Conservation (phyloP, 345 rosid species). For the Geranium brycei region DNA sequence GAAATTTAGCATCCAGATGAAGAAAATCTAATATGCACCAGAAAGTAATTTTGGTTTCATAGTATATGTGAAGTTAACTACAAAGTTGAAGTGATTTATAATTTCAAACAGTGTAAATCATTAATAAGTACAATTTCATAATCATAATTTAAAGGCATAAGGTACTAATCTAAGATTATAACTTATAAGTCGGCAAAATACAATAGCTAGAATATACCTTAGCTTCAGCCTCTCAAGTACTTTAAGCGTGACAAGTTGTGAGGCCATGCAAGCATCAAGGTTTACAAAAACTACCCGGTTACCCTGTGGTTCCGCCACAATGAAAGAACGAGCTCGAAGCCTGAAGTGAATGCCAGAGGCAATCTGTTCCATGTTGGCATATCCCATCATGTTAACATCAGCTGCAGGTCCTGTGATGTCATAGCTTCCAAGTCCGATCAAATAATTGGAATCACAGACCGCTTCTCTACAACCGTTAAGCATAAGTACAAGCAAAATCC, state of each 20-base stretch:
- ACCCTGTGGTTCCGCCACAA: constrained; percentile 67
- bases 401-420: constrained; percentile 98
- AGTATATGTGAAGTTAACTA: too few species aligned
- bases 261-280: constrained; percentile 96
- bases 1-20: too few species aligned
- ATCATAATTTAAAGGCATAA: background rate
- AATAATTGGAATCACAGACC: constrained; percentile 40
- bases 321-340: constrained; percentile 73
- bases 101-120: too few species aligned
- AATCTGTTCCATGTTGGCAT: constrained; percentile 69
- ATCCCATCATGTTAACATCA: constrained; percentile 98
- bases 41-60: too few species aligned
- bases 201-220: constrained; percentile 31
- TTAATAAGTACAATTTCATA: background rate
- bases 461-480: constrained; percentile 17
- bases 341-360: constrained; percentile 85
- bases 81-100: too few species aligned
- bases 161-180: background rate
- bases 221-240: constrained; percentile 81
- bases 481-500: constrained; percentile 28
- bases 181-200: background rate
- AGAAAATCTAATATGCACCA: background rate
- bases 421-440: constrained; percentile 88
- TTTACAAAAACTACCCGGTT: constrained; percentile 75
- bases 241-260: constrained; percentile 74